These are phyloP conservation scores for Moesziomyces antarcticus DNA, from an alignment of 1,284 basidiomycete species.

Conservation along the genomic window DNA sequence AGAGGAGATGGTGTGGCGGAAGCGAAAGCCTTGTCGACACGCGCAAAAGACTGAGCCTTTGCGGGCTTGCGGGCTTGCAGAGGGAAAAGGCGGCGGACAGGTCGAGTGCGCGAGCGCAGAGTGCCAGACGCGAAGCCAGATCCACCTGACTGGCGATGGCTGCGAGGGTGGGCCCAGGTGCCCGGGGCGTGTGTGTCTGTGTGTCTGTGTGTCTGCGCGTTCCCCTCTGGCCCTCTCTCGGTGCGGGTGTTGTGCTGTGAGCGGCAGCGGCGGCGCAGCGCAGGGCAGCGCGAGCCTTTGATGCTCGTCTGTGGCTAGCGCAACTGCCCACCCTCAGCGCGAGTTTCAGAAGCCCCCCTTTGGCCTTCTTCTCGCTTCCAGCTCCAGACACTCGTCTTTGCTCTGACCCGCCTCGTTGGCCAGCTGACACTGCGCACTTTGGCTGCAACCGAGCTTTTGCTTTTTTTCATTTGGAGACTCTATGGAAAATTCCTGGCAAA, in stretches of 20 bases:
- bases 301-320: too few relatives aligned
- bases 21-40: background rate
- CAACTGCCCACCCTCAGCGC: too few relatives aligned
- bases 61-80: background rate
- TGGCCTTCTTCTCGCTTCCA: slow-evolving; percentile 5
- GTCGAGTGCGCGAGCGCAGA: too few relatives aligned
- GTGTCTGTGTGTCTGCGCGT: background rate
- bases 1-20: slow-evolving; percentile 26
- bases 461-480: background rate
- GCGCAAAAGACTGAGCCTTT: slow-evolving; percentile 8
- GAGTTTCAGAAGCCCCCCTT: background rate
- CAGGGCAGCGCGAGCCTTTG: too few relatives aligned
- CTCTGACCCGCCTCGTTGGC: slow-evolving; percentile 1
- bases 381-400: background rate
- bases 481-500: slow-evolving; percentile 4
- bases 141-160: background rate
- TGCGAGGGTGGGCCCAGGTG: background rate
- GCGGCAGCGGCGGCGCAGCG: too few relatives aligned
- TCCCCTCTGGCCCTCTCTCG: too few relatives aligned
- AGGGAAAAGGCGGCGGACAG: too few relatives aligned
- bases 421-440: slow-evolving; percentile 13
- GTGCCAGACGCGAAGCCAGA: too few relatives aligned
- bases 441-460: slow-evolving; percentile 1
- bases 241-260: too few relatives aligned
- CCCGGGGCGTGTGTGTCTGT: background rate